Evolutionary conservation across 371 early-diverging fungal genomes (phyloP), one percentile per base, ranked within the genome.

Genomic region (Syncephalastrum sp.): DNA sequence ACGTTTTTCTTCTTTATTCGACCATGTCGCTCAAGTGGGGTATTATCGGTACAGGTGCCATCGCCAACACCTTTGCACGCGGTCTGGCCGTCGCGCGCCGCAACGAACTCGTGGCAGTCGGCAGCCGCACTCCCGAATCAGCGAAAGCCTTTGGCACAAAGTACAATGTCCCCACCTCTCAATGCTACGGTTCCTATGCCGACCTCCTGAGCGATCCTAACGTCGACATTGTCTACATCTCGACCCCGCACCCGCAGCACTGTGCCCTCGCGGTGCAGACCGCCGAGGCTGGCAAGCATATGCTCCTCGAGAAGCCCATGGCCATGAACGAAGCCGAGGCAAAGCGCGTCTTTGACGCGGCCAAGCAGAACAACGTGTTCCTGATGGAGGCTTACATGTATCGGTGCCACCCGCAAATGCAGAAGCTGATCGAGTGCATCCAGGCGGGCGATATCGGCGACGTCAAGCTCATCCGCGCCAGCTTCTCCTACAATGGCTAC

Each of bases 311-410:
- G 47, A 82, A 82, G 33, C 82, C 82, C 7, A 68, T 80, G 64
- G 73, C 75, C 10, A 72, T 76, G 69, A 74, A 63, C 53, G 68
- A 70, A 24, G 24, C 17, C 1, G 75, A 81, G 55, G 80, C 69
- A 3, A 38, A 50, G 25, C 49, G 50, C 2, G 69, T 79, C 16
- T 44, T 81, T 15, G 59, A 63, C 2, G 64, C 67, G 2, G 71
- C 69, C 33, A 61, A 70, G 42, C 57, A 65, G 38, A 43, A 57
- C 48, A 51, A 61, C 15, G 55, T 74, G 13, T 75, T 79, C 59
- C 63, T 71, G 3, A 79, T 79, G 79, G 79, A 79, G 44, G 79
- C 75, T 1, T 79, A 75, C 50, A 79, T 79, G 79, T 79, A 79
- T 44, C 74, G 75, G 0, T 75, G 75, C 25, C 79, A 79, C 43